Evolutionary conservation across 1,139 yeast genomes (phyloP).

Genomic region (Debaryomyces udenii): DNA sequence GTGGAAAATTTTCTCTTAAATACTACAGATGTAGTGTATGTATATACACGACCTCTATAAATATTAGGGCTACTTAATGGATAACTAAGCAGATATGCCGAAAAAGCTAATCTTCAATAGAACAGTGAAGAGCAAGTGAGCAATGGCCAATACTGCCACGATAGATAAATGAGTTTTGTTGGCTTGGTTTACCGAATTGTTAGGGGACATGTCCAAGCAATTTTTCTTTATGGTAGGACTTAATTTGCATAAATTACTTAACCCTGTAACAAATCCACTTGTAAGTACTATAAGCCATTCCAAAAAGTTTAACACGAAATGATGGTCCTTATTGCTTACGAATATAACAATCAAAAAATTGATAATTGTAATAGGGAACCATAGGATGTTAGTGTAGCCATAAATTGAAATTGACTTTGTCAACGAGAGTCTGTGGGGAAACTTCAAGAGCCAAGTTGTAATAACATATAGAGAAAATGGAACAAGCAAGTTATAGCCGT

Average conservation of each 20-base stretch:
- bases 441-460: slow-evolving; percentile 47
- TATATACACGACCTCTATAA: slow-evolving; percentile 6
- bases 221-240: slow-evolving; percentile 44
- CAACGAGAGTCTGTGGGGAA: slow-evolving; percentile 42
- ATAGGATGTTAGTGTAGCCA: slow-evolving; percentile 76
- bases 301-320: slow-evolving; percentile 34
- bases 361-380: slow-evolving; percentile 76
- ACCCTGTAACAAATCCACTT: slow-evolving; percentile 53
- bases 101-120: slow-evolving; percentile 55
- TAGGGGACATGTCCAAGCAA: slow-evolving; percentile 31
- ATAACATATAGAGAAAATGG: slow-evolving; percentile 58
- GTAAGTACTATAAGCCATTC: slow-evolving; percentile 52
- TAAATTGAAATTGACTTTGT: slow-evolving; percentile 59
- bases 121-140: slow-evolving; percentile 48
- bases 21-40: slow-evolving; percentile 2
- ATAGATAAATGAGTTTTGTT: slow-evolving; percentile 23
- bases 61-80: slow-evolving; percentile 11
- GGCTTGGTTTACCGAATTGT: slow-evolving; percentile 23
- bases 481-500: slow-evolving; percentile 69
- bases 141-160: slow-evolving; percentile 33
- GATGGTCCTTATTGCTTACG: slow-evolving; percentile 40
- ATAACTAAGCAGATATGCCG: slow-evolving; percentile 29
- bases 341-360: slow-evolving; percentile 52
- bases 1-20: slow-evolving; percentile 11
- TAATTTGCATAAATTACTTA: slow-evolving; percentile 48